These are phyloP conservation scores for Thielaviopsis cerberus DNA, from an alignment of 2,329 filamentous ascomycete genomes.

Conservation along the genomic window DNA sequence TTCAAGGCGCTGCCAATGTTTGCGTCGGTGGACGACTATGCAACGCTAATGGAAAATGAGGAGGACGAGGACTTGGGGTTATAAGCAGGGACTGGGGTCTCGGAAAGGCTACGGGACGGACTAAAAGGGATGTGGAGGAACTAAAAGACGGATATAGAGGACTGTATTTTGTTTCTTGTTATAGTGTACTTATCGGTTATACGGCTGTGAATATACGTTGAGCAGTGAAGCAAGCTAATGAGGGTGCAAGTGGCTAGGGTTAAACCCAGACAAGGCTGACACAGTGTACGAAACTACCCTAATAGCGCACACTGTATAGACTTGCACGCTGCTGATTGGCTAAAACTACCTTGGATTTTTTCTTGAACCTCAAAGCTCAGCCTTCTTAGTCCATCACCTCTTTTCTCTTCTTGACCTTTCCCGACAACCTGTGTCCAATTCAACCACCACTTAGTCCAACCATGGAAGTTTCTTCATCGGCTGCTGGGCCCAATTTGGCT, in stretches of 20 bases:
- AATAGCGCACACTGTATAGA: neutral
- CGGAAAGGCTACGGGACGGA: too few relatives aligned
- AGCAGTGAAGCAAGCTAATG: too few relatives aligned
- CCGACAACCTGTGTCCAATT: neutral
- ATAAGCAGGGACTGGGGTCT: neutral
- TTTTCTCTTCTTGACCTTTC: neutral
- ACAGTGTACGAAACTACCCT: too few relatives aligned
- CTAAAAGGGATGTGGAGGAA: too few relatives aligned
- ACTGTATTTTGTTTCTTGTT: neutral
- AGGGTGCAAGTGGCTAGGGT: too few relatives aligned
- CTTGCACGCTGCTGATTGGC: neutral
- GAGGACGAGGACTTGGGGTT: constrained; percentile 27
- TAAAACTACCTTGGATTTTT: neutral
- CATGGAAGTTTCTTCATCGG: constrained; percentile 7
- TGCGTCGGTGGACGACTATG: constrained; percentile 86
- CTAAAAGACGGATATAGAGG: neutral
- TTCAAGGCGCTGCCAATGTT: constrained; percentile 82
- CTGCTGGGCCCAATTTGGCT: constrained; percentile 5
- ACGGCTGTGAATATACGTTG: too few relatives aligned
- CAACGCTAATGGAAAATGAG: constrained; percentile 59
- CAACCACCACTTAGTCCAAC: neutral
- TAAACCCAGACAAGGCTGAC: too few relatives aligned
- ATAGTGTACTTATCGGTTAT: neutral
- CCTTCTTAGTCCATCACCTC: neutral
- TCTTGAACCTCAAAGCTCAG: neutral